Percentiles rank a stretch among this genome's conserved stretches.
Conservation (phyloP, 805 yeast genomes). For the Huiozyma sinensis region DNA sequence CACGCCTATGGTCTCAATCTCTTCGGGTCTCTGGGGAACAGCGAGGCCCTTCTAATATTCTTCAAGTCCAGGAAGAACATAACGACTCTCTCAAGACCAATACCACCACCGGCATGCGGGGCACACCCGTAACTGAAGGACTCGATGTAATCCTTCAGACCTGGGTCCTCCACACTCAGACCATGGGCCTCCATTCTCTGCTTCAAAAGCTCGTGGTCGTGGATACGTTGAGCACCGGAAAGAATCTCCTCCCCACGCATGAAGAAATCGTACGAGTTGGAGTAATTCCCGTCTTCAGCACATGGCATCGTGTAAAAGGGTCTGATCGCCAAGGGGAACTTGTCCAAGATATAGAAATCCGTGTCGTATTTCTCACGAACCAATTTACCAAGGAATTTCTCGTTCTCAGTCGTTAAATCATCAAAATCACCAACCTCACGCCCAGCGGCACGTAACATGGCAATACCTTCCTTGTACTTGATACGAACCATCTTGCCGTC, state of each 20-base stretch:
- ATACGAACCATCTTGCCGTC: conserved; percentile 89
- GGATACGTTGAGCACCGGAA: conserved; percentile 99
- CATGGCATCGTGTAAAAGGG: conserved; percentile 99
- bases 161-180: conserved; percentile 69
- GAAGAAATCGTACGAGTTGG: conserved; percentile 97
- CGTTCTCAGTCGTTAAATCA: conserved; percentile 89
- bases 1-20: conserved; percentile 67
- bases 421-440: conserved; percentile 70
- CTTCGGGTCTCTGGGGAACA: conserved; percentile 98
- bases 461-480: conserved; percentile 84
- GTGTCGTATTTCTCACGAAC: conserved; percentile 93
- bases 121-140: conserved; percentile 93
- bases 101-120: conserved; percentile 99
- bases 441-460: conserved; percentile 70
- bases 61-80: conserved; percentile 96
- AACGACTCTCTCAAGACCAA: conserved; percentile 95
- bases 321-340: conserved; percentile 92
- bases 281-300: conserved; percentile 79
- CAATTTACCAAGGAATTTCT: conserved; percentile 81
- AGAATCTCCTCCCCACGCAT: conserved; percentile 99
- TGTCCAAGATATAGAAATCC: conserved; percentile 95
- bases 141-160: conserved; percentile 82
- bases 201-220: conserved; percentile 73
- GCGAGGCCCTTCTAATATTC: conserved; percentile 95
- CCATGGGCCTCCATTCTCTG: conserved; percentile 79